Evolutionary conservation across 169 alveolate genomes (phyloP), one percentile per base, ranked within the genome.

Genomic region (Pseudocohnilembus persalinus): DNA sequence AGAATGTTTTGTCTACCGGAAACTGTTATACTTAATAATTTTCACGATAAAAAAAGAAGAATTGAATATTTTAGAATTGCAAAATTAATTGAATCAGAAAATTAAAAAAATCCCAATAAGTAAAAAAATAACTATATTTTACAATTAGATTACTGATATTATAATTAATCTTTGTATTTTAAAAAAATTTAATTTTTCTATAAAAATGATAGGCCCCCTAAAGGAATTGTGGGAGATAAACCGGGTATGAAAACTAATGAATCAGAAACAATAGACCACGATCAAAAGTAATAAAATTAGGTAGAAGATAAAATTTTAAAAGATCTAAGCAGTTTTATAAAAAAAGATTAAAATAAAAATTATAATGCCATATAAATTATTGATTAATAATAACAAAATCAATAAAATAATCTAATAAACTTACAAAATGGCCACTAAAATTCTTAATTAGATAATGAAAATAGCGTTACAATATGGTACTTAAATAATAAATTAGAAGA

Each of bases 21-120:
- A n/a, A 35, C 83, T 31, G 80, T 80, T 31, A 31, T 74, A 16
- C 74, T 86, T 68, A 86, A 81, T 49, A 81, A 33, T 15, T 34
- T 79, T 74, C 89, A 85, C 29, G 89, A 85, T 31, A 85, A 79
- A 68, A 85, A 85, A 35, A 72, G 89, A 73, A 85, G 85, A 85
- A 65, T 85, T 32, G 85, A 85, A 20, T 85, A 78, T 74, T 78
- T 68, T 73, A 75, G 85, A 16, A 85, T 85, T 33, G 85, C 85
- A 34, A 65, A 74, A 49, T 29, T 78, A 30, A 85, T 85, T 49
- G 85, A 79, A 68, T 33, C 68, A 26, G 89, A 85, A 64, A 85
- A 85, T 64, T 78, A 85, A 34, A 85, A 85, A 11, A 85, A 85
- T 79, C 89, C 89, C 32, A 74, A 85, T 31, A 85, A 20, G 68